Percentiles rank a stretch among this genome's conserved stretches.
Evolutionary conservation across 768 basidiomycete species (phyloP).

Genomic region (Crucibulum laeve): DNA sequence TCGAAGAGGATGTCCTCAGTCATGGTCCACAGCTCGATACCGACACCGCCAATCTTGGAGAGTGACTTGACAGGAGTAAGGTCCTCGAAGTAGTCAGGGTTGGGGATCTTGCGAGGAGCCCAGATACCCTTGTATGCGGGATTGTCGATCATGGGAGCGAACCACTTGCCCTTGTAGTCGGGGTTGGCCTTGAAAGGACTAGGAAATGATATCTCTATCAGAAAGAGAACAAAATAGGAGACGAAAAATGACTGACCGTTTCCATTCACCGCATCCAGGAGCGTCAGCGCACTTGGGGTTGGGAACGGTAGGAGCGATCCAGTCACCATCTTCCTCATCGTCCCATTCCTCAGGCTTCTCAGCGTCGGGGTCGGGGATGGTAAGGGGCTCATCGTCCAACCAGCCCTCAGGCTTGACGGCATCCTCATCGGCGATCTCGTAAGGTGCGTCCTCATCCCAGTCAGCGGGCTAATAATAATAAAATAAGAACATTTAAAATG

Average conservation of each 20-base stretch:
- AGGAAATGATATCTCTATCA: neutral
- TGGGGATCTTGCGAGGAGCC: constrained; percentile 86
- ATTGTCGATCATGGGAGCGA: constrained; percentile 91
- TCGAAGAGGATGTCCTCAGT: constrained; percentile 92
- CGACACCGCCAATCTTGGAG: constrained; percentile 88
- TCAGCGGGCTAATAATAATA: constrained; percentile 65
- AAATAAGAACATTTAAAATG: neutral
- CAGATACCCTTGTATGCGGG: constrained; percentile 96
- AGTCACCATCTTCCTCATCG: constrained; percentile 98
- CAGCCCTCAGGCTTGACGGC: constrained; percentile 92
- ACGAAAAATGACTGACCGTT: constrained; percentile 43
- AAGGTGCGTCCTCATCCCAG: constrained; percentile 97
- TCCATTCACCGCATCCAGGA: constrained; percentile 96
- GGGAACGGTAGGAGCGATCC: constrained; percentile 83
- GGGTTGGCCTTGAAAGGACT: constrained; percentile 91
- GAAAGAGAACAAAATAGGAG: neutral
- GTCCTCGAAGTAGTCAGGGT: constrained; percentile 92
- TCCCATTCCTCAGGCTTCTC: constrained; percentile 99
- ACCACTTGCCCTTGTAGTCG: constrained; percentile 98
- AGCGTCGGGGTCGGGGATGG: constrained; percentile 85
- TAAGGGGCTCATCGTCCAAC: constrained; percentile 83
- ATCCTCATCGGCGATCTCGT: constrained; percentile 84
- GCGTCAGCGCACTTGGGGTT: constrained; percentile 91
- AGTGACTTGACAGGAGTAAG: constrained; percentile 75
- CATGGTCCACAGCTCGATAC: constrained; percentile 99